Evolutionary conservation across 2,329 filamentous ascomycete species (phyloP).

Genomic region (Aspergillus ibericus): DNA sequence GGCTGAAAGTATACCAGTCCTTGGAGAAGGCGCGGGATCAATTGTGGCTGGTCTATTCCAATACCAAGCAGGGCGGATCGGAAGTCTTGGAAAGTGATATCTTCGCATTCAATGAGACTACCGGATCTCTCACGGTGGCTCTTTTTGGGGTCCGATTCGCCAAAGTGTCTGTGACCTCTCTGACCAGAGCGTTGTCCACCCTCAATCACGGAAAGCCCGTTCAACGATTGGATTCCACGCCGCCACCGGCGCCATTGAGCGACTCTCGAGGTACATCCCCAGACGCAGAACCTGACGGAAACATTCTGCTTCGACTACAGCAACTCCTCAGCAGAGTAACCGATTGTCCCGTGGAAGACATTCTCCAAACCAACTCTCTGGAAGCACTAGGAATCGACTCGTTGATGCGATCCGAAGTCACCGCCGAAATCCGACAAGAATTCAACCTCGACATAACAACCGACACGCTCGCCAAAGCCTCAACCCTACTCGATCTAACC

Average conservation of each 20-base stretch:
- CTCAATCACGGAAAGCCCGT: not conserved
- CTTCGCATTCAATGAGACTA: not conserved
- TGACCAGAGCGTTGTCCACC: not conserved
- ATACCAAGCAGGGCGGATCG: not conserved
- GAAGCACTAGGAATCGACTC: constrained; percentile 20
- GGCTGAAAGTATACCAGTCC: not conserved
- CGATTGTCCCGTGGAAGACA: not conserved
- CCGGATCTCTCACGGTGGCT: not conserved
- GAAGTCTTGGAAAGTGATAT: not conserved
- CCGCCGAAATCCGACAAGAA: constrained; percentile 13
- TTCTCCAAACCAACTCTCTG: not conserved
- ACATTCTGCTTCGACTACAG: not conserved
- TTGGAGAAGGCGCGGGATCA: not conserved
- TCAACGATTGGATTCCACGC: not conserved
- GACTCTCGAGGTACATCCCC: not conserved
- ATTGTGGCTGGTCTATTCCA: not conserved
- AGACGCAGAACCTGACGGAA: not conserved
- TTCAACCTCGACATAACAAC: constrained; percentile 8
- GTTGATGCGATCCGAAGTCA: constrained; percentile 24
- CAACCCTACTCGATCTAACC: not conserved
- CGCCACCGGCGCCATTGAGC: not conserved
- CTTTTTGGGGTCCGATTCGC: not conserved
- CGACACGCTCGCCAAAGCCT: not conserved
- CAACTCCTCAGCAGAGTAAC: not conserved
- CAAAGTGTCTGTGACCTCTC: not conserved